These are phyloP conservation scores for Candida fluviatilis DNA, from an alignment of 805 yeast genomes.

Conservation along the genomic window DNA sequence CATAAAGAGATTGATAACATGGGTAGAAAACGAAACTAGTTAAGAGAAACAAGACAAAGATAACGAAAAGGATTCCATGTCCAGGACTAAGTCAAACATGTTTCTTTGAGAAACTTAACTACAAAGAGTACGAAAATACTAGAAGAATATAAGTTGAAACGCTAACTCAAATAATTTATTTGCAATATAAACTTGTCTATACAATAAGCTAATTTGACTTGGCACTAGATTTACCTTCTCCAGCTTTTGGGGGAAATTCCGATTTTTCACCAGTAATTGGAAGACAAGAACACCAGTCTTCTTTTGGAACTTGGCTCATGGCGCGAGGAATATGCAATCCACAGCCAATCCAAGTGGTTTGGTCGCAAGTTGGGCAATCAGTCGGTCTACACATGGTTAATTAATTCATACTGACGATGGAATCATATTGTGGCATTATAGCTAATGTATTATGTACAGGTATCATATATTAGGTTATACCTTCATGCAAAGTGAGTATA, in stretches of 20 bases:
- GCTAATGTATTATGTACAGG: not conserved
- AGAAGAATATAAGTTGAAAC: too few relatives aligned
- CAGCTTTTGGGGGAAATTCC: slow-evolving; percentile 17
- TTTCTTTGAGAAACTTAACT: too few relatives aligned
- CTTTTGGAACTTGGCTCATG: slow-evolving; percentile 27
- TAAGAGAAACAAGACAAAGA: not conserved
- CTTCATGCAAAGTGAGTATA: too few relatives aligned
- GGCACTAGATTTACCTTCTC: too few relatives aligned
- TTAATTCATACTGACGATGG: not conserved
- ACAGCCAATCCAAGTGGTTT: slow-evolving; percentile 41
- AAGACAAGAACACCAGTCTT: slow-evolving; percentile 27
- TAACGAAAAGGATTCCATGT: too few relatives aligned
- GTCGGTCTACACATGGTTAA: slow-evolving; percentile 2
- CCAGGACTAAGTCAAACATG: too few relatives aligned
- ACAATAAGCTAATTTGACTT: too few relatives aligned
- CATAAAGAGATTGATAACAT: slow-evolving; percentile 68
- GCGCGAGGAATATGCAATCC: slow-evolving; percentile 39
- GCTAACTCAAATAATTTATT: too few relatives aligned
- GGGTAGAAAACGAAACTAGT: slow-evolving; percentile 10
- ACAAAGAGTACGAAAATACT: too few relatives aligned
- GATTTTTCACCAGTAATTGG: slow-evolving; percentile 12
- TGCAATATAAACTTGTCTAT: too few relatives aligned
- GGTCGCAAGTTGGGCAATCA: slow-evolving; percentile 1
- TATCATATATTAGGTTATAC: not conserved
- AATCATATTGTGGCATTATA: not conserved